Percentiles rank a stretch among this genome's conserved stretches.
Evolutionary conservation across 345 rosid genomes (phyloP).

Genomic region (Jatropha curcas): DNA sequence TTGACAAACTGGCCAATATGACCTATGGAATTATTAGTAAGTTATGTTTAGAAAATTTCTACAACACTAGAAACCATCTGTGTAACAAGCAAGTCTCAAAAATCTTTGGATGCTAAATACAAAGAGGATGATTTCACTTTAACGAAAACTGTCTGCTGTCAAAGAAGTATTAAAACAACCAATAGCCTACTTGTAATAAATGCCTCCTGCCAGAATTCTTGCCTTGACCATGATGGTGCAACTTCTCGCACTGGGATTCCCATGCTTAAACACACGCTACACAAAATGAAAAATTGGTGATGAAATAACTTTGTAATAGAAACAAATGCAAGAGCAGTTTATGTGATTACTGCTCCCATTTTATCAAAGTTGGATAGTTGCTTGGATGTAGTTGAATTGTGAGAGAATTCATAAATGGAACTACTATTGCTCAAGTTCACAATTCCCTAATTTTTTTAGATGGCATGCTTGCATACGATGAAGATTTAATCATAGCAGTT

Average conservation of each 20-base stretch:
- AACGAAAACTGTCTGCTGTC: background rate
- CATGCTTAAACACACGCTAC: slow-evolving; percentile 28
- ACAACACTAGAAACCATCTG: background rate
- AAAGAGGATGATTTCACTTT: background rate
- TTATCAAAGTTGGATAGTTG: background rate
- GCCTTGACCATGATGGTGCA: slow-evolving; percentile 33
- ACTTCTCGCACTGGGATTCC: slow-evolving; percentile 34
- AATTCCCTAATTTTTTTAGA: background rate
- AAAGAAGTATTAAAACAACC: background rate
- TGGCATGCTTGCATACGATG: background rate
- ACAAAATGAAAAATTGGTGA: background rate
- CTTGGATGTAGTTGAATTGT: background rate
- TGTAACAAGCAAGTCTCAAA: background rate
- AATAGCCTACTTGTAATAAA: slow-evolving; percentile 31
- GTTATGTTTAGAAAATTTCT: background rate
- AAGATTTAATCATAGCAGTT: no score
- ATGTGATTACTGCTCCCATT: background rate
- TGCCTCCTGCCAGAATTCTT: slow-evolving; percentile 30
- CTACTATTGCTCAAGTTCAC: background rate
- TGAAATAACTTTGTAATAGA: background rate
- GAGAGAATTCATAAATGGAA: background rate
- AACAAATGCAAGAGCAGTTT: background rate
- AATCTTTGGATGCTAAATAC: background rate
- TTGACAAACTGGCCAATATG: background rate
- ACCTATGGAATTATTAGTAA: background rate